Evolutionary conservation across 768 basidiomycete genomes (phyloP).

Genomic region (Russula emetica): DNA sequence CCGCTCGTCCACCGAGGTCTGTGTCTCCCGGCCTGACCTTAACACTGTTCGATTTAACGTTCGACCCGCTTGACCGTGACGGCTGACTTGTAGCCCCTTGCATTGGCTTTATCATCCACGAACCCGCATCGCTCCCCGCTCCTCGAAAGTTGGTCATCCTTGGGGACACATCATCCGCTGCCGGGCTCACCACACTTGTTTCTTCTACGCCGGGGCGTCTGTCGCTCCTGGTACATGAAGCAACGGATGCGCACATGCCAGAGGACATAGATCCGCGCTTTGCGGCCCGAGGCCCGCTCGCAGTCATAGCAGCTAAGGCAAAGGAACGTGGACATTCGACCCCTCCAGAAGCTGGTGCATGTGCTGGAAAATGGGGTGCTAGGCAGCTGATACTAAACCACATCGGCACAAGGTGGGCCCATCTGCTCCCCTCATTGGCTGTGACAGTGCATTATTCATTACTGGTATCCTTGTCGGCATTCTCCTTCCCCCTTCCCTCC

Average conservation of each 20-base stretch:
- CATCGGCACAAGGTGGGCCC: conserved; percentile 52
- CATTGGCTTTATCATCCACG: conserved; percentile 72
- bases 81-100: conserved; percentile 54
- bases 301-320: conserved; percentile 37
- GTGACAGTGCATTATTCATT: background rate
- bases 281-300: conserved; percentile 38
- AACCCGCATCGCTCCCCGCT: conserved; percentile 37
- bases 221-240: conserved; percentile 80
- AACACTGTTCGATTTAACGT: background rate
- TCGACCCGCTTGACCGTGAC: background rate
- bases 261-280: conserved; percentile 47
- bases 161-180: conserved; percentile 72
- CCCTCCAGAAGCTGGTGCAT: conserved; percentile 70
- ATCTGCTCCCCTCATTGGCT: background rate
- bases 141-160: conserved; percentile 67
- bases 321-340: conserved; percentile 73
- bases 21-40: conserved; percentile 19
- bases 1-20: conserved; percentile 73
- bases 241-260: conserved; percentile 72
- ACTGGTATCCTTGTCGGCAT: background rate
- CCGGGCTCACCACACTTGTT: conserved; percentile 51
- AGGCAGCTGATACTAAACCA: conserved; percentile 70
- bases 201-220: conserved; percentile 25
- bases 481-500: background rate
- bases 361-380: conserved; percentile 60